A percentile compares a stretch with the other conserved stretches of the same genome.
These are phyloP conservation scores for Pseudogymnoascus sp. DNA, from an alignment of 2,329 filamentous ascomycete genomes.

Conservation along the genomic window DNA sequence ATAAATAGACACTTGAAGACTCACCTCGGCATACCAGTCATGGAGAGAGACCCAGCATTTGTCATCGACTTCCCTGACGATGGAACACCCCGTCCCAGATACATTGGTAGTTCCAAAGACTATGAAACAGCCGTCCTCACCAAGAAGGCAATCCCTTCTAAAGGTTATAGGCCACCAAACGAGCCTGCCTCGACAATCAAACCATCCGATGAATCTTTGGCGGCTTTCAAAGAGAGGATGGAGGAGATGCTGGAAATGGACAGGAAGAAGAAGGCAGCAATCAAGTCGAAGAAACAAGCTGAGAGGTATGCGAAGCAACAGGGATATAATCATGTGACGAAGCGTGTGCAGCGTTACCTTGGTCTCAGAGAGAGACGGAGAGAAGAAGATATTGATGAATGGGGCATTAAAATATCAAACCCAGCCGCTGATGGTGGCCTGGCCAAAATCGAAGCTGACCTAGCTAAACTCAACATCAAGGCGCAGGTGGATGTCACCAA, in stretches of 20 bases:
- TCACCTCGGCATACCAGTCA: slow-evolving; percentile 48
- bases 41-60: slow-evolving; percentile 46
- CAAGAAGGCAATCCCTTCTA: slow-evolving; percentile 26
- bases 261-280: slow-evolving; percentile 37
- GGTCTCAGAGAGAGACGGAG: slow-evolving; percentile 46
- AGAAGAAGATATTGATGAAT: background rate
- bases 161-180: slow-evolving; percentile 19
- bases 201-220: slow-evolving; percentile 32
- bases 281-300: slow-evolving; percentile 41
- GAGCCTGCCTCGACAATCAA: slow-evolving; percentile 23
- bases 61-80: slow-evolving; percentile 52
- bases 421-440: background rate
- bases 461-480: slow-evolving; percentile 22
- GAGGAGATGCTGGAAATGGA: slow-evolving; percentile 41
- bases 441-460: slow-evolving; percentile 16
- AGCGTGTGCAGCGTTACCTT: slow-evolving; percentile 61
- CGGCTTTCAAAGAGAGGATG: slow-evolving; percentile 47
- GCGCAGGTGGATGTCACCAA: slow-evolving; percentile 36
- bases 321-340: slow-evolving; percentile 46
- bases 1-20: slow-evolving; percentile 54
- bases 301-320: slow-evolving; percentile 43
- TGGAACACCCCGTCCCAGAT: slow-evolving; percentile 57
- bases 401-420: background rate
- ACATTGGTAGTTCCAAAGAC: slow-evolving; percentile 50
- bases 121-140: slow-evolving; percentile 26